A percentile compares a stretch with the other conserved stretches of the same genome.
Conservation (phyloP, 164 flowering plant species). For the Annona cherimola region DNA sequence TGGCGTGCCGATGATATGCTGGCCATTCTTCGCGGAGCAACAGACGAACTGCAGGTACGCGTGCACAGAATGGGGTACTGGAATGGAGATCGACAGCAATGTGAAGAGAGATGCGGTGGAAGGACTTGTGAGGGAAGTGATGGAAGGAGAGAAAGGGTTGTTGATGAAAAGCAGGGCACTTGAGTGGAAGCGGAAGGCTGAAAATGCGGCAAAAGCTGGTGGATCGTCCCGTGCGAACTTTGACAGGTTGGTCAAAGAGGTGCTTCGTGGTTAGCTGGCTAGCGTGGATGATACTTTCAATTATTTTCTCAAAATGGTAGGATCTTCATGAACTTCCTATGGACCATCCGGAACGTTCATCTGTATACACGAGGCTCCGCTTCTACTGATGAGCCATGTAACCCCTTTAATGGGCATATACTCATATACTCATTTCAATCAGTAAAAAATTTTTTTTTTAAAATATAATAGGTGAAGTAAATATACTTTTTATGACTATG, state of each 20-base stretch:
- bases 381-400: too few species aligned
- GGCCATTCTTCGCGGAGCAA: conserved; percentile 10
- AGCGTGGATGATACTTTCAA: too few species aligned
- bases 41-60: conserved; percentile 5
- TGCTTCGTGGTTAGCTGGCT: too few species aligned
- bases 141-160: conserved; percentile 4
- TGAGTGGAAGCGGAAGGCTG: conserved; percentile 14
- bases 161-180: conserved; percentile 9
- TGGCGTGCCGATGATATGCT: conserved; percentile 5
- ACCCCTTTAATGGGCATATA: too few species aligned
- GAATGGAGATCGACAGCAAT: background rate
- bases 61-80: conserved; percentile 3
- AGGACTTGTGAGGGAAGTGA: background rate
- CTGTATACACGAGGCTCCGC: too few species aligned
- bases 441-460: too few species aligned
- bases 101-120: conserved; percentile 5
- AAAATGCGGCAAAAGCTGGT: background rate
- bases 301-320: too few species aligned
- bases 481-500: too few species aligned
- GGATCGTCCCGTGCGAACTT: conserved; percentile 6
- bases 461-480: too few species aligned
- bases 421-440: too few species aligned
- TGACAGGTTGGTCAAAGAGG: conserved; percentile 1
- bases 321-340: too few species aligned
- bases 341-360: too few species aligned